Base-by-base conservation (phyloP, 2,329 filamentous ascomycete genomes). In the Hymenotorrendiella dingleyae region DNA sequence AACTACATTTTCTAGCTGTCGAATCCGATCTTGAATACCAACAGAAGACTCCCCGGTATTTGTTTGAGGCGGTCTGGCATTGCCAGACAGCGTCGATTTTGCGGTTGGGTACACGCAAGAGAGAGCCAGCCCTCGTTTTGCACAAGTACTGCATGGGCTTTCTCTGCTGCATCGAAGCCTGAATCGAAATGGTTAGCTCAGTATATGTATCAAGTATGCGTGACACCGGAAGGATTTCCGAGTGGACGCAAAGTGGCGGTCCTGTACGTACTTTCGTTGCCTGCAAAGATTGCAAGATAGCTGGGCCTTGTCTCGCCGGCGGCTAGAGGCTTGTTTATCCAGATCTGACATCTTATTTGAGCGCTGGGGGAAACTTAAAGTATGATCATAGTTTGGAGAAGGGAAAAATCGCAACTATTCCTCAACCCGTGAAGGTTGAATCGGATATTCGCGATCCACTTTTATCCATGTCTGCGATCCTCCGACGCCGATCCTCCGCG, bases 1-100 rank as follows among this genome's bases (percentile, higher is more conserved):
- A 22, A 77, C 71, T 68, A 78, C 72, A 36, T 70, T 68, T 58
- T 77, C 73, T 1, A 78, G 71, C 22, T 71, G 66, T 56, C 68
- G 70, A 26, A 78, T 62, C 40, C 73, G 65, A 6, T 71, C 67
- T 19, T 71, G 67, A 69, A 77, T 71, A 59, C n/a, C n/a, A n/a
- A n/a, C n/a, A n/a, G n/a, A n/a, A n/a, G n/a, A n/a, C n/a, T n/a
- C n/a, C n/a, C n/a, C n/a, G n/a, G n/a, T n/a, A n/a, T n/a, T n/a
- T n/a, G n/a, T n/a, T n/a, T n/a, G n/a, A n/a, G n/a, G n/a, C n/a
- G n/a, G n/a, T n/a, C n/a, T n/a, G n/a, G n/a, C n/a, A n/a, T n/a
- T n/a, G n/a, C n/a, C n/a, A n/a, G n/a, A n/a, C n/a, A n/a, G n/a
- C n/a, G n/a, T n/a, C n/a, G n/a, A n/a, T n/a, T n/a, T 67, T 67